Conservation (phyloP, 1,284 basidiomycete genomes). For the Rhodotorula sp. region DNA sequence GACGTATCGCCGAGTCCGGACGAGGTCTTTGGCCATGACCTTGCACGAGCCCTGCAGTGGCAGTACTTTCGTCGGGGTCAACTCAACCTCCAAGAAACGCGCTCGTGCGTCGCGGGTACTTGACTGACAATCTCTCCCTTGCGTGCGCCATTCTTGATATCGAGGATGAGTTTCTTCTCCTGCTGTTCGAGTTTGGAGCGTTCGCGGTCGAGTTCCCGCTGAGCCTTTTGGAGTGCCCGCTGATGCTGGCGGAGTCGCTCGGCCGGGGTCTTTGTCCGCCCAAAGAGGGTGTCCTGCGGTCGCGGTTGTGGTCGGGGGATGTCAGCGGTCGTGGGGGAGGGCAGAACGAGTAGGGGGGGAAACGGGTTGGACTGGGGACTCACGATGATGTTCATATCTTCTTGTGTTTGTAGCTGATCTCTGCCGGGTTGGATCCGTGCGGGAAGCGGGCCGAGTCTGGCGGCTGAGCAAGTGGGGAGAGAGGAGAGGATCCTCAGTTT, state of each 20-base stretch:
- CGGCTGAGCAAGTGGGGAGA: not conserved
- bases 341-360: not conserved
- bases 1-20: constrained; percentile 88
- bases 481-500: too few relatives aligned
- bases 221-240: constrained; percentile 89
- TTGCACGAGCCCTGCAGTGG: constrained; percentile 84
- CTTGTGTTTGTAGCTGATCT: not conserved
- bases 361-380: constrained; percentile 2
- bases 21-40: constrained; percentile 98
- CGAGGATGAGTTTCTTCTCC: constrained; percentile 58
- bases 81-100: too few relatives aligned
- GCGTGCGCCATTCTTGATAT: constrained; percentile 97
- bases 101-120: too few relatives aligned
- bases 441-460: not conserved
- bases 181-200: constrained; percentile 90
- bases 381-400: constrained; percentile 45
- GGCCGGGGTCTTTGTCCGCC: constrained; percentile 88
- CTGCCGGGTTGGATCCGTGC: not conserved
- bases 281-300: constrained; percentile 67
- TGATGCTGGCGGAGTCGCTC: constrained; percentile 96
- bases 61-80: not conserved
- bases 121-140: constrained; percentile 84
- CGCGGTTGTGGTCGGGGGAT: too few relatives aligned
- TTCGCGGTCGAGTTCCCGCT: constrained; percentile 95
- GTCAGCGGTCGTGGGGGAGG: not conserved